phyloP scores from a whole-genome alignment of 192 early-diverging fungal genomes.

The Mortierella claussenii region DNA sequence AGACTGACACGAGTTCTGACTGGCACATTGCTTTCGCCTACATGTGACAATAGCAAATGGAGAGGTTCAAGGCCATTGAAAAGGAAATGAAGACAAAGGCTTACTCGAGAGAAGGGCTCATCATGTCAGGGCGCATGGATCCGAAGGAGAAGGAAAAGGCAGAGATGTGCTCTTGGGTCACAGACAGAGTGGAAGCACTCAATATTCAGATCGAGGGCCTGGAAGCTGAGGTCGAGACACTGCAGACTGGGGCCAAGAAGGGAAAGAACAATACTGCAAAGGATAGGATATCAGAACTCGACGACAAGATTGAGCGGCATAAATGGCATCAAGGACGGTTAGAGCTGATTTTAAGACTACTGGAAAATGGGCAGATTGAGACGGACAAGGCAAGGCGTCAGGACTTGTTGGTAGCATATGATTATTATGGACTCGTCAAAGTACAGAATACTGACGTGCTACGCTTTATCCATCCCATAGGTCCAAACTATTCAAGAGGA shows the following conservation, averaged over 20 bases:
- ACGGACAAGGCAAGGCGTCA: slow-evolving; percentile 87
- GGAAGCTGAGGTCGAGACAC: slow-evolving; percentile 90
- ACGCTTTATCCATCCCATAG: too few relatives aligned
- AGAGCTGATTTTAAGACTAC: slow-evolving; percentile 91
- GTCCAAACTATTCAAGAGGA: too few relatives aligned
- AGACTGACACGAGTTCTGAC: too few relatives aligned
- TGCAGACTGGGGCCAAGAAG: slow-evolving; percentile 71
- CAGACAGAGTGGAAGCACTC: slow-evolving; percentile 84
- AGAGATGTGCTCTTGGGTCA: slow-evolving; percentile 87
- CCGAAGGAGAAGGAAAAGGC: slow-evolving; percentile 93
- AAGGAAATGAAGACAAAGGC: slow-evolving; percentile 99
- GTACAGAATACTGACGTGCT: too few relatives aligned
- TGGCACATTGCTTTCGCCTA: too few relatives aligned
- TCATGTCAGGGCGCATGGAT: slow-evolving; percentile 83
- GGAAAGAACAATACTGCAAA: slow-evolving; percentile 85
- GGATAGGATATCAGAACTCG: slow-evolving; percentile 77
- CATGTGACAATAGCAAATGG: slow-evolving; percentile 99
- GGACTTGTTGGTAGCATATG: slow-evolving; percentile 83
- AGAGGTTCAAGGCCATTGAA: slow-evolving; percentile 96
- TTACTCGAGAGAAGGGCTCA: slow-evolving; percentile 94
- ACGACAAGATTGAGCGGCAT: slow-evolving; percentile 86
- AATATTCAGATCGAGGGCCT: slow-evolving; percentile 91
- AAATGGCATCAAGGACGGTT: slow-evolving; percentile 90
- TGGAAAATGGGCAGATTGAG: slow-evolving; percentile 93
- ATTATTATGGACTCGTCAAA: too few relatives aligned